phyloP scores from a whole-genome alignment of 805 yeast genomes.

The Metschnikowia aberdeeniae region DNA sequence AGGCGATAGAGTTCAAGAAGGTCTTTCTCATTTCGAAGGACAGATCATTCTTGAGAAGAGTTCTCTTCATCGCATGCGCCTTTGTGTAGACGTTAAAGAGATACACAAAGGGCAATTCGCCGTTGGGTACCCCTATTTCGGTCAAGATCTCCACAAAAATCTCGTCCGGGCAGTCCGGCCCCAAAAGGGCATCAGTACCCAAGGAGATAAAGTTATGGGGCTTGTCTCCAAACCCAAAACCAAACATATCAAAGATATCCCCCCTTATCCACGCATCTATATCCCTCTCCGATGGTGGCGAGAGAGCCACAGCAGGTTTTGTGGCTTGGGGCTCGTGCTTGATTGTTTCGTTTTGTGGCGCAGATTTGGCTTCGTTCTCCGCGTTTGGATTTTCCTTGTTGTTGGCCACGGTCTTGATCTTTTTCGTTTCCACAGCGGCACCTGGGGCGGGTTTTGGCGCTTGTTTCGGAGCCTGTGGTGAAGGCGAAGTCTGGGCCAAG shows the following conservation, averaged over 20 bases:
- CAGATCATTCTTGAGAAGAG: conserved; percentile 39
- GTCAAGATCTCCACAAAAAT: conserved; percentile 53
- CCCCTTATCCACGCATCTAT: conserved; percentile 40
- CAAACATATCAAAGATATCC: conserved; percentile 35
- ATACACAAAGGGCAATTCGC: conserved; percentile 42
- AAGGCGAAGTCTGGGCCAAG: conserved; percentile 25
- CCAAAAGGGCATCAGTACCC: conserved; percentile 20
- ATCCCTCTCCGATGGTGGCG: conserved; percentile 15
- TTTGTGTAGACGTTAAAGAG: conserved; percentile 43
- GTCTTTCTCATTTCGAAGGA: conserved; percentile 32
- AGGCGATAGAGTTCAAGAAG: conserved; percentile 46
- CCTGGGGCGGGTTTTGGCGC: not conserved
- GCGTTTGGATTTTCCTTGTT: not conserved
- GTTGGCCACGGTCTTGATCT: conserved; percentile 1
- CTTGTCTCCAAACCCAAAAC: conserved; percentile 24
- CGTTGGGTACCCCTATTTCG: conserved; percentile 45
- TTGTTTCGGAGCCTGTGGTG: not conserved
- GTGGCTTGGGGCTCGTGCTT: not conserved
- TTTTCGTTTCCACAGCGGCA: not conserved
- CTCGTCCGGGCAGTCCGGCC: conserved; percentile 41
- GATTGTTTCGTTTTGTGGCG: not conserved
- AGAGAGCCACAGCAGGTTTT: not conserved
- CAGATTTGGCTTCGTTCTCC: not conserved
- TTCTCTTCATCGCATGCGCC: conserved; percentile 40
- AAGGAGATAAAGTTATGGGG: conserved; percentile 19